These are phyloP conservation scores for Trametes punicea DNA, from an alignment of 768 basidiomycete species.

Conservation along the genomic window DNA sequence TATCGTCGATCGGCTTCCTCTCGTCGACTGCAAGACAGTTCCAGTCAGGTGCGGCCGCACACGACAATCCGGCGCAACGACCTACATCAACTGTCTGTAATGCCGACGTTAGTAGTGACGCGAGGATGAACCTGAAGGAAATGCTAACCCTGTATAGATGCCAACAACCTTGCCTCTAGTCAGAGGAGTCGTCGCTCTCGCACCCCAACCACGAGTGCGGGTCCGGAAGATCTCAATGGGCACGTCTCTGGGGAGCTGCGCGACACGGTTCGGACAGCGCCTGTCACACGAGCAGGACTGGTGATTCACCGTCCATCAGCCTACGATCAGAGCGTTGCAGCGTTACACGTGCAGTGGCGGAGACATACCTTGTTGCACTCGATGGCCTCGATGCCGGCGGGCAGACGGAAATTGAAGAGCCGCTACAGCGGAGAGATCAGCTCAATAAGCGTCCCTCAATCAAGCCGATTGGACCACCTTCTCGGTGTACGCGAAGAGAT, in stretches of 20 bases:
- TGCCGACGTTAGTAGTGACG: background rate
- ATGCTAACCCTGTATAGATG: conserved; percentile 60
- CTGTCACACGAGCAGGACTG: conserved; percentile 43
- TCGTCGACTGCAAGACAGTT: conserved; percentile 35
- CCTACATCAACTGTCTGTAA: conserved; percentile 46
- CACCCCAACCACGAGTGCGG: conserved; percentile 59
- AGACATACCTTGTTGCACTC: conserved; percentile 61
- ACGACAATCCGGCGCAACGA: background rate
- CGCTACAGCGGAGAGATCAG: conserved; percentile 36
- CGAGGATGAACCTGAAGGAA: conserved; percentile 1
- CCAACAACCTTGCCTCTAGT: conserved; percentile 59
- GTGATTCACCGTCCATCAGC: too few species aligned
- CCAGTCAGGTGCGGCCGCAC: background rate
- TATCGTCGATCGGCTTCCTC: conserved; percentile 38
- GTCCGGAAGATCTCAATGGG: conserved; percentile 70
- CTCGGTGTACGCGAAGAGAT: conserved; percentile 43
- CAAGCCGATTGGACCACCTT: conserved; percentile 25
- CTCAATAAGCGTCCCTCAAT: background rate
- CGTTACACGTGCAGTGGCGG: background rate
- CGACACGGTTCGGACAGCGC: conserved; percentile 60
- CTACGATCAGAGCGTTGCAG: background rate
- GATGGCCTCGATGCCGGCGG: conserved; percentile 48
- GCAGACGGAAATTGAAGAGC: conserved; percentile 43
- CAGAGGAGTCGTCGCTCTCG: conserved; percentile 42
- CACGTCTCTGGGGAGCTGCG: conserved; percentile 53